Percentiles rank a stretch among this genome's conserved stretches.
Evolutionary conservation across 345 rosid species (phyloP).

Genomic region (Murraya paniculata): DNA sequence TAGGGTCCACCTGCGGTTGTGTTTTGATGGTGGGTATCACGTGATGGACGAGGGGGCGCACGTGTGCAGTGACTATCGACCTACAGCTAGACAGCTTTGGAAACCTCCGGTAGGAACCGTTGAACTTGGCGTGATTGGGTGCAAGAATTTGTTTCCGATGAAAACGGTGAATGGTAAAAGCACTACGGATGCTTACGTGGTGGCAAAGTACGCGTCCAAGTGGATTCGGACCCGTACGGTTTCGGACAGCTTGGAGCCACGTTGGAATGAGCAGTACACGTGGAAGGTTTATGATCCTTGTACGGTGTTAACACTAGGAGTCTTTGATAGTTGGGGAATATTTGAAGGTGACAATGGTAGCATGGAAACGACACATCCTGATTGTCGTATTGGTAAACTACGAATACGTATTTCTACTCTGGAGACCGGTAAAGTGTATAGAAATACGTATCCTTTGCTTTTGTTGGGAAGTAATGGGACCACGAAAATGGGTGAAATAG

Average conservation of each 20-base stretch:
- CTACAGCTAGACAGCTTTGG: constrained; percentile 93
- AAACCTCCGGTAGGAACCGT: constrained; percentile 73
- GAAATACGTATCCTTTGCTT: constrained; percentile 56
- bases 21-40: constrained; percentile 94
- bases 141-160: constrained; percentile 77
- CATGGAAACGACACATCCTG: constrained; percentile 50
- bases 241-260: constrained; percentile 66
- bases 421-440: constrained; percentile 65
- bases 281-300: constrained; percentile 89
- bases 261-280: constrained; percentile 93
- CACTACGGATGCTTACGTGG: constrained; percentile 73
- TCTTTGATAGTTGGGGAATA: constrained; percentile 67
- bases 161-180: constrained; percentile 63
- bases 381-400: constrained; percentile 66
- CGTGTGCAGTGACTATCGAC: constrained; percentile 80
- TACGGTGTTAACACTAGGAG: constrained; percentile 73
- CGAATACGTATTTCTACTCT: constrained; percentile 71
- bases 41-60: constrained; percentile 92
- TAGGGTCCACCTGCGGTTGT: constrained; percentile 68
- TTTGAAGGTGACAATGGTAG: constrained; percentile 35
- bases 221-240: constrained; percentile 93
- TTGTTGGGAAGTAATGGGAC: constrained; percentile 54
- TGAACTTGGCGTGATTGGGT: constrained; percentile 79
- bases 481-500: constrained; percentile 73
- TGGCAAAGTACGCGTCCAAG: constrained; percentile 80